Conservation (phyloP, 129 eudicot species). For the Pseudognaphalium luteoalbum region DNA sequence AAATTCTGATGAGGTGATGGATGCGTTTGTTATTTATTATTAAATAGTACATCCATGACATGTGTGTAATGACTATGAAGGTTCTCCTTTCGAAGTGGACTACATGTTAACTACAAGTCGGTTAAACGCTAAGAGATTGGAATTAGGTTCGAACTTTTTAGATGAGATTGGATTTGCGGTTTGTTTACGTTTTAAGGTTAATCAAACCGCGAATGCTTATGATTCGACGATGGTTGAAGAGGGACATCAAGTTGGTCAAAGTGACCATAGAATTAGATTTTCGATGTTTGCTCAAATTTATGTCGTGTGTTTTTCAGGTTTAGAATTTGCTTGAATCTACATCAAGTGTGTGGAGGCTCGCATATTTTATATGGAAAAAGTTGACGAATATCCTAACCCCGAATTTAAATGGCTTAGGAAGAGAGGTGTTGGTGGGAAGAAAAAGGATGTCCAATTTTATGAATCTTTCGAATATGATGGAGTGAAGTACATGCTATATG, state of each 20-base stretch:
- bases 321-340: slow-evolving; percentile 16
- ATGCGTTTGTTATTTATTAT: neutral
- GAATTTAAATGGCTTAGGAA: slow-evolving; percentile 70
- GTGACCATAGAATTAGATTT: slow-evolving; percentile 22
- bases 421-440: slow-evolving; percentile 55
- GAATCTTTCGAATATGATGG: slow-evolving; percentile 71
- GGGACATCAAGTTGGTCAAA: slow-evolving; percentile 16
- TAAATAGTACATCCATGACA: neutral
- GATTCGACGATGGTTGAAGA: slow-evolving; percentile 20
- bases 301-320: slow-evolving; percentile 40
- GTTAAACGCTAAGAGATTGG: neutral
- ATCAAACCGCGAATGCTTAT: neutral
- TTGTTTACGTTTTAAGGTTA: neutral
- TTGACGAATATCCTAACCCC: slow-evolving; percentile 33
- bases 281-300: slow-evolving; percentile 24
- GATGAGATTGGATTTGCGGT: neutral
- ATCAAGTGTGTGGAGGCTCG: slow-evolving; percentile 27
- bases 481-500: slow-evolving; percentile 55
- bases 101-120: neutral
- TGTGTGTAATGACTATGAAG: neutral
- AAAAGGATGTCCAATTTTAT: slow-evolving; percentile 58
- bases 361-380: slow-evolving; percentile 35
- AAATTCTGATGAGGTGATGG: neutral
- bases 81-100: neutral
- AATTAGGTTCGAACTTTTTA: neutral